phyloP scores from a whole-genome alignment of 2,329 filamentous ascomycete genomes.

The Cryphonectria parasitica region DNA sequence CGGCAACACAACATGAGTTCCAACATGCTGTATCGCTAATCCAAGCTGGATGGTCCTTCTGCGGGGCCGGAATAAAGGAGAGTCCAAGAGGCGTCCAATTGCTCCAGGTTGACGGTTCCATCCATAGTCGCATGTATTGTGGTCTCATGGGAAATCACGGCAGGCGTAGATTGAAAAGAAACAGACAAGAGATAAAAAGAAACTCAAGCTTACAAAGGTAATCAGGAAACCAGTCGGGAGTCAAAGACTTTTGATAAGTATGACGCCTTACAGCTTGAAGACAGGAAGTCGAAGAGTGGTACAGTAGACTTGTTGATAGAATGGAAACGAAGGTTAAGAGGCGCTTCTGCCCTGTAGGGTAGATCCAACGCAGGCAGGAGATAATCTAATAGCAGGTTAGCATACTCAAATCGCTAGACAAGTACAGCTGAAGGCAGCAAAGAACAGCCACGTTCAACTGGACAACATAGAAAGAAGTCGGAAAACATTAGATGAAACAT shows the following conservation, averaged over 20 bases:
- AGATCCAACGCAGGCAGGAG: not conserved
- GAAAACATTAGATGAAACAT: not conserved
- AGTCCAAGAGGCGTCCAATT: not conserved
- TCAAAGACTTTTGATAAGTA: slow-evolving; percentile 18
- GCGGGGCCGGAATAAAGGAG: not conserved
- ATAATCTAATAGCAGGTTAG: not conserved
- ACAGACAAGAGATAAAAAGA: not conserved
- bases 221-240: not conserved
- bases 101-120: not conserved
- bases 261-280: slow-evolving; percentile 25
- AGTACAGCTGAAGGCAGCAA: not conserved
- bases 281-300: slow-evolving; percentile 9
- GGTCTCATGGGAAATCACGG: not conserved
- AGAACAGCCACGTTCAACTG: not conserved
- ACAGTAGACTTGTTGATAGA: slow-evolving; percentile 7
- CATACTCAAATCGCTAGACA: not conserved
- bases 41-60: not conserved
- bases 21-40: not conserved
- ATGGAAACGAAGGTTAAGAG: not conserved
- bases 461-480: not conserved
- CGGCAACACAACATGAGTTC: not conserved
- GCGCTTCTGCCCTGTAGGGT: slow-evolving; percentile 1
- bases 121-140: not conserved
- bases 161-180: not conserved
- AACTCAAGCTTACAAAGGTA: not conserved